Evolutionary conservation across 306 rosid genomes (phyloP), one percentile per base, ranked within the genome.

Genomic region (Potentilla sterilis): DNA sequence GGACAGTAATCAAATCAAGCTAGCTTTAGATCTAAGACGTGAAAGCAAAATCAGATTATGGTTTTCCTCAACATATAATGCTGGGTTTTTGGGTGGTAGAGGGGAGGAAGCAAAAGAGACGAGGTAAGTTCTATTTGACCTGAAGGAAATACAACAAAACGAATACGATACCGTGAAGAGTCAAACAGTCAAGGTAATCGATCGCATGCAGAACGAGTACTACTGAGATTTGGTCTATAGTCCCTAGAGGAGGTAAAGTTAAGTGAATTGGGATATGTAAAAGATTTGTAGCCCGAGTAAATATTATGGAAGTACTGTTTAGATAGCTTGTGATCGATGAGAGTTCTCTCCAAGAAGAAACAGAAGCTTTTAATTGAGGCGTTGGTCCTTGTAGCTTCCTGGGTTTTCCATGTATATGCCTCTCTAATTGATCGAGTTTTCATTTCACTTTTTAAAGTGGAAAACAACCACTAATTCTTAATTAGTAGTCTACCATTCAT

Each of bases 171-270:
- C 40, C 41, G n/a, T 62, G 41, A 62, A 28, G 67, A 34, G 42
- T 62, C 40, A 62, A 62, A 62, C 41, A 62, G 67, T 62, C 42
- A 28, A 62, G 67, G 67, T 62, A 42, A 0, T 62, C 42, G 41
- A 32, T 61, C 67, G 28, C 40, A 61, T 9, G 18, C 7, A 13
- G 37, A 38, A 11, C 65, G 40, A 24, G 40, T 57, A 61, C 67
- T 32, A 5, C n/a, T 61, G n/a, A 24, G 64, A 58, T 58, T 10
- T 24, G 37, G 64, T 54, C 16, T 58, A 24, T 24, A 24, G 8
- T 61, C 41, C 10, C 4, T 13, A 61, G 67, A 6, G 14, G 14
- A 22, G 64, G 34, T 57, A 24, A 22, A 57, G 35, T 57, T 57
- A 7, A 18, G 34, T 21, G 15, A 57, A 57, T 57, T 21, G 63